phyloP scores from a whole-genome alignment of 2,329 filamentous ascomycete genomes.

The Pyrenochaeta sp. region DNA sequence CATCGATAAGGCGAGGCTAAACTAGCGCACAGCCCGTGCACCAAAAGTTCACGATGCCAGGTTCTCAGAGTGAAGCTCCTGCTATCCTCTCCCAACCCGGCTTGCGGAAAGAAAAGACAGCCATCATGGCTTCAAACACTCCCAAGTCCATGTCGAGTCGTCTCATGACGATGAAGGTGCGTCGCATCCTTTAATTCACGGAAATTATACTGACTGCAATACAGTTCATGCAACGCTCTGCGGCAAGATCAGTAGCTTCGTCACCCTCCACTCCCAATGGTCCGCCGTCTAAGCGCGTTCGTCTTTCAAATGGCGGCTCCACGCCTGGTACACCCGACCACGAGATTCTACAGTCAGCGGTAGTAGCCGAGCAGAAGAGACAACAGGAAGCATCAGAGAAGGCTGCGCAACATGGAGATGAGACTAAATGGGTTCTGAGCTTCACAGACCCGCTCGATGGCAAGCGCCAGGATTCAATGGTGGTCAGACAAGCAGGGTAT shows the following conservation, averaged over 20 bases:
- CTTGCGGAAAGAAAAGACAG: neutral
- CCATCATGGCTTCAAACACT: constrained; percentile 39
- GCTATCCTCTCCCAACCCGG: no score
- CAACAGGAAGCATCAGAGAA: constrained; percentile 65
- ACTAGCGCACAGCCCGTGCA: neutral
- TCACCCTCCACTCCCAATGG: constrained; percentile 59
- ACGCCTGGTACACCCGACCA: constrained; percentile 55
- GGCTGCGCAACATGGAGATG: constrained; percentile 68
- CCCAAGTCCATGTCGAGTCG: constrained; percentile 81
- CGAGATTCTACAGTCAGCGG: constrained; percentile 67
- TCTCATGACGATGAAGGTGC: constrained; percentile 85
- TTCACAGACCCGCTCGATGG: constrained; percentile 56
- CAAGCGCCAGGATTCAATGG: constrained; percentile 47
- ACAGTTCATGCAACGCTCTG: constrained; percentile 90
- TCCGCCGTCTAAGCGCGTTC: constrained; percentile 70
- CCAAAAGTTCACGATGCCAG: constrained; percentile 5
- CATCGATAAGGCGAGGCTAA: constrained; percentile 1
- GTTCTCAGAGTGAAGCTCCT: no score
- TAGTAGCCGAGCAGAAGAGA: constrained; percentile 72
- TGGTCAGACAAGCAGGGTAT: constrained; percentile 69
- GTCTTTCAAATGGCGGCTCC: constrained; percentile 55
- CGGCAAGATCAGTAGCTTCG: constrained; percentile 63
- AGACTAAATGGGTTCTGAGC: constrained; percentile 79
- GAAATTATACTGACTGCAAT: constrained; percentile 15
- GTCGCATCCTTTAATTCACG: no score